Percentiles rank a stretch among this genome's conserved stretches.
phyloP scores from a whole-genome alignment of 106 monocot species.

The Allium fistulosum region DNA sequence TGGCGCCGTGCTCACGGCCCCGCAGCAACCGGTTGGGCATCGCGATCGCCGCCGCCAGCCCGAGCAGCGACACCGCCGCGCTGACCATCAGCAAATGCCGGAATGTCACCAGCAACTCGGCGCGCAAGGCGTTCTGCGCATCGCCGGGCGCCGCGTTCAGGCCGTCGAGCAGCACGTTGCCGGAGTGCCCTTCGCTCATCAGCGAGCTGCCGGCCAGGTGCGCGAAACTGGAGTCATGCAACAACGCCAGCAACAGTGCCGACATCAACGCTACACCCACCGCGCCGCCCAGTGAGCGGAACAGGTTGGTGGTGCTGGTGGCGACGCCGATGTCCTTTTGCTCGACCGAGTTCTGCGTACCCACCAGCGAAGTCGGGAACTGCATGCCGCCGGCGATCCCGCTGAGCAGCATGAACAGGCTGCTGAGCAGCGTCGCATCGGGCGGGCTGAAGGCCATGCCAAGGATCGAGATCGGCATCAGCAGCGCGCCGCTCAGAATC shows the following conservation, averaged over 20 bases:
- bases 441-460: neutral
- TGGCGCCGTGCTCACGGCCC: neutral
- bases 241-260: neutral
- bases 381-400: neutral
- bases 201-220: neutral
- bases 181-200: neutral
- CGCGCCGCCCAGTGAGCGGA: neutral
- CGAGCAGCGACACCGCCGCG: too few species aligned
- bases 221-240: neutral
- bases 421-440: neutral
- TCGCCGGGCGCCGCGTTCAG: neutral
- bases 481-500: neutral
- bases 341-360: neutral
- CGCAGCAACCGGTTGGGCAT: neutral
- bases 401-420: neutral
- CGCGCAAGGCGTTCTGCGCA: neutral
- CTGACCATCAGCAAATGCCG: too few species aligned
- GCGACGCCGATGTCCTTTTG: neutral
- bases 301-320: neutral
- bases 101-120: too few species aligned
- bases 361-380: neutral
- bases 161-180: neutral
- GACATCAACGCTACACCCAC: neutral
- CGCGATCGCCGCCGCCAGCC: neutral
- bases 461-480: neutral